Percentiles rank a stretch among this genome's conserved stretches.
These are phyloP conservation scores for Nannochloropsis oceanica DNA, from an alignment of 108 stramenopile genomes.

Conservation along the genomic window DNA sequence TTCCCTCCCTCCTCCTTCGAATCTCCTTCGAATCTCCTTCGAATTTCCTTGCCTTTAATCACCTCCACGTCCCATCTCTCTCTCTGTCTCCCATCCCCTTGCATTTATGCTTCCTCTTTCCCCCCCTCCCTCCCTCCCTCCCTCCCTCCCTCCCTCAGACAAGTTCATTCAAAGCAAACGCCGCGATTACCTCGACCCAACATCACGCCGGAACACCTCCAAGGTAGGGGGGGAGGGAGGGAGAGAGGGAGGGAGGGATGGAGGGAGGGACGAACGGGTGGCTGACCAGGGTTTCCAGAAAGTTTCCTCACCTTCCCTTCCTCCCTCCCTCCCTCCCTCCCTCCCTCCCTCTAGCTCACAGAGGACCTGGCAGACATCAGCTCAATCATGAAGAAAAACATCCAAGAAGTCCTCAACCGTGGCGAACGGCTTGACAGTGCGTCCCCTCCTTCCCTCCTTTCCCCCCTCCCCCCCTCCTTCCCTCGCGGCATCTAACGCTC, in stretches of 20 bases:
- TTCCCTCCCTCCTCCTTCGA: too few relatives aligned
- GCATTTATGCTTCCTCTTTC: constrained; percentile 79
- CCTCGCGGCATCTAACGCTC: background rate
- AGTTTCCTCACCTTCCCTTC: background rate
- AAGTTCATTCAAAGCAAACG: constrained; percentile 76
- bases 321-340: background rate
- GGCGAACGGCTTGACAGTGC: constrained; percentile 29
- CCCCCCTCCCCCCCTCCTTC: background rate
- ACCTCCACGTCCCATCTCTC: constrained; percentile 93
- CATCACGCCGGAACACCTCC: constrained; percentile 52
- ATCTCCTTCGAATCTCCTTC: too few relatives aligned
- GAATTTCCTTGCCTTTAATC: constrained; percentile 84
- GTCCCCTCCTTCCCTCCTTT: background rate
- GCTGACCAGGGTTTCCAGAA: background rate
- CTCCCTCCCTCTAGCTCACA: constrained; percentile 40
- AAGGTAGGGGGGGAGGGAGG: constrained; percentile 22
- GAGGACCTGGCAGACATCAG: constrained; percentile 89
- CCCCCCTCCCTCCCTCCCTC: constrained; percentile 59
- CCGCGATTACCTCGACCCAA: constrained; percentile 75
- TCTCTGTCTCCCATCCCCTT: constrained; percentile 85
- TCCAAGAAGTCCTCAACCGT: constrained; percentile 42
- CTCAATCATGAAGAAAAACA: constrained; percentile 83
- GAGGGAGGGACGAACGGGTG: background rate
- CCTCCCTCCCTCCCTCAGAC: background rate
- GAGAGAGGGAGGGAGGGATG: background rate